These are phyloP conservation scores for Cotoneaster glaucophyllus DNA, from an alignment of 306 rosid species.

Conservation along the genomic window DNA sequence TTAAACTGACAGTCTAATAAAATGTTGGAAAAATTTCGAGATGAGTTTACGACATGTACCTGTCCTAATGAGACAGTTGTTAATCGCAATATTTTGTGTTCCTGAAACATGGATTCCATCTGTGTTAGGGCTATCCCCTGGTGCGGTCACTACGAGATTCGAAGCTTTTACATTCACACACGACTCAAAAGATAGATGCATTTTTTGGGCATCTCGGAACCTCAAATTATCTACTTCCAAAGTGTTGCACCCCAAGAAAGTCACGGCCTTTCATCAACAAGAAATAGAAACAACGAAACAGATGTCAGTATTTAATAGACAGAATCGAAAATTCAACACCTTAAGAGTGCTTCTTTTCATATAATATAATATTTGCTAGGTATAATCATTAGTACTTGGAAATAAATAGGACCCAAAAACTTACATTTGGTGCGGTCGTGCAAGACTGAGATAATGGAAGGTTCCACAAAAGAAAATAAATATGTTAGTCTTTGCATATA, in stretches of 20 bases:
- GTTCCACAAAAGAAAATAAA: neutral
- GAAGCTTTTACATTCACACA: conserved; percentile 46
- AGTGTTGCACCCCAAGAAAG: conserved; percentile 44
- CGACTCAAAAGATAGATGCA: conserved; percentile 50
- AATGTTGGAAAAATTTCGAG: no score
- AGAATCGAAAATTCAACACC: no score
- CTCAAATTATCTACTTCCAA: conserved; percentile 36
- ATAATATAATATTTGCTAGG: neutral
- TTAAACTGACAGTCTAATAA: no score
- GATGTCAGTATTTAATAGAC: neutral
- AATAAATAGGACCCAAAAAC: conserved; percentile 5
- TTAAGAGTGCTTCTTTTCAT: neutral
- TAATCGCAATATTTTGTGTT: conserved; percentile 40
- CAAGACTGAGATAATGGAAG: conserved; percentile 50
- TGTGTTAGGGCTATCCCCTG: conserved; percentile 73
- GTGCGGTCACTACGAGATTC: conserved; percentile 46
- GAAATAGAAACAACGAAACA: neutral
- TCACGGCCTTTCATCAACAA: conserved; percentile 52
- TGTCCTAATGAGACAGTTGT: conserved; percentile 43
- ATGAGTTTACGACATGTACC: conserved; percentile 25
- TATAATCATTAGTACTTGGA: neutral
- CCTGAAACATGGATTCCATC: conserved; percentile 80
- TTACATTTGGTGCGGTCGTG: conserved; percentile 63
- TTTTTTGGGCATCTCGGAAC: conserved; percentile 57
- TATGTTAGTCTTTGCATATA: neutral